phyloP scores from a whole-genome alignment of 1,284 basidiomycete species.

The Cutaneotrichosporon dermatis region DNA sequence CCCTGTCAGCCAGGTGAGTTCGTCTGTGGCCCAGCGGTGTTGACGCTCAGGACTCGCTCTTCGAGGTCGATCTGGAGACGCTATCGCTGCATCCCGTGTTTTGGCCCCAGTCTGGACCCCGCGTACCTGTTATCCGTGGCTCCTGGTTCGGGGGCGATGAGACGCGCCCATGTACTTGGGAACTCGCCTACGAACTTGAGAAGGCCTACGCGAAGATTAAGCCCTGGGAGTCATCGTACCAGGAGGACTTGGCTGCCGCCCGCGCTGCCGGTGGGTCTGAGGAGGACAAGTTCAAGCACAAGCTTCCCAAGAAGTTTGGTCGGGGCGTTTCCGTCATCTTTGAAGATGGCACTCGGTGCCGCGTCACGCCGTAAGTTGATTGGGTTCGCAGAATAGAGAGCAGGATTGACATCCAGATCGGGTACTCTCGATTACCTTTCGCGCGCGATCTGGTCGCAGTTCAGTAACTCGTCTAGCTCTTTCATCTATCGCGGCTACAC shows the following conservation, averaged over 20 bases:
- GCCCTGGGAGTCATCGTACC: conserved; percentile 52
- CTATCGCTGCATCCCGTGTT: conserved; percentile 53
- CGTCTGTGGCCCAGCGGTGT: no score
- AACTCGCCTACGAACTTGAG: conserved; percentile 54
- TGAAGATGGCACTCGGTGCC: conserved; percentile 51
- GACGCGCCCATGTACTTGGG: conserved; percentile 50
- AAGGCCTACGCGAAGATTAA: conserved; percentile 50
- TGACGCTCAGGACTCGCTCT: conserved; percentile 45
- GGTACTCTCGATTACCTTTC: conserved; percentile 44
- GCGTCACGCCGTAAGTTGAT: conserved; percentile 48
- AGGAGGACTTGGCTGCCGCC: conserved; percentile 54
- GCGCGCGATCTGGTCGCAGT: conserved; percentile 44
- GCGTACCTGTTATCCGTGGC: conserved; percentile 52
- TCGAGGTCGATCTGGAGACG: conserved; percentile 44
- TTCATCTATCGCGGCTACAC: conserved; percentile 52
- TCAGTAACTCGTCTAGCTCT: conserved; percentile 44
- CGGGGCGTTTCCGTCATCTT: conserved; percentile 52
- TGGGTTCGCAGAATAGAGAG: background rate
- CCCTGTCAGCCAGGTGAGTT: conserved; percentile 46
- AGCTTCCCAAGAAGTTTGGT: conserved; percentile 44
- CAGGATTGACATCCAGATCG: conserved; percentile 21
- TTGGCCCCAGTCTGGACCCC: conserved; percentile 53
- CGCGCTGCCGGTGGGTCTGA: conserved; percentile 51
- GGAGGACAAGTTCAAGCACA: conserved; percentile 55
- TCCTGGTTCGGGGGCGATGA: conserved; percentile 54